These are phyloP conservation scores for Triglochin maritima DNA, from an alignment of 106 monocot genomes.

Conservation along the genomic window DNA sequence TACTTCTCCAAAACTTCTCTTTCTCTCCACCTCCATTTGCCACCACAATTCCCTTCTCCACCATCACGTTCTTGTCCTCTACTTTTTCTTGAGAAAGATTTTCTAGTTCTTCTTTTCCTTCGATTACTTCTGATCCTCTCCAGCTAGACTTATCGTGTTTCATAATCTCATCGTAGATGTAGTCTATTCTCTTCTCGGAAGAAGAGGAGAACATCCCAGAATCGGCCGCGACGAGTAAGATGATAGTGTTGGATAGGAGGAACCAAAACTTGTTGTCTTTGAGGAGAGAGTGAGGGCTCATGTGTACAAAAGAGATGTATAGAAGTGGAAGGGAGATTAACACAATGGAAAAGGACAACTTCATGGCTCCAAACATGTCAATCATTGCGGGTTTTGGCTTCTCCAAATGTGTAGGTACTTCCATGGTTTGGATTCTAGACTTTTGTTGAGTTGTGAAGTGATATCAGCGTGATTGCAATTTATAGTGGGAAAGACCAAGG, in stretches of 20 bases:
- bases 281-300: constrained; percentile 41
- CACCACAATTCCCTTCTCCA: neutral
- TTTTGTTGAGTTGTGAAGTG: no score
- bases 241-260: constrained; percentile 67
- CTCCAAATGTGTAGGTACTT: no score
- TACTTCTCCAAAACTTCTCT: neutral
- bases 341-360: constrained; percentile 42
- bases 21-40: neutral
- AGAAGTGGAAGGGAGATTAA: constrained; percentile 53
- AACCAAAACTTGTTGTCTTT: constrained; percentile 74
- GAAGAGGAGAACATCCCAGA: constrained; percentile 34
- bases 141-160: constrained; percentile 5
- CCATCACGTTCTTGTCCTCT: neutral
- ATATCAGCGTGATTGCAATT: no score
- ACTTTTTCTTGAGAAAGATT: neutral
- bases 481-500: no score
- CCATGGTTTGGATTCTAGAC: no score
- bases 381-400: no score
- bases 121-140: neutral
- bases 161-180: constrained; percentile 26
- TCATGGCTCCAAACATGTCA: constrained; percentile 1
- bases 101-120: neutral
- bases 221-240: constrained; percentile 52
- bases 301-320: constrained; percentile 44
- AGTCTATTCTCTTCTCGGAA: neutral